A percentile compares a stretch with the other conserved stretches of the same genome.
phyloP scores from a whole-genome alignment of 2,329 filamentous ascomycete genomes.

The Botryotinia convoluta region DNA sequence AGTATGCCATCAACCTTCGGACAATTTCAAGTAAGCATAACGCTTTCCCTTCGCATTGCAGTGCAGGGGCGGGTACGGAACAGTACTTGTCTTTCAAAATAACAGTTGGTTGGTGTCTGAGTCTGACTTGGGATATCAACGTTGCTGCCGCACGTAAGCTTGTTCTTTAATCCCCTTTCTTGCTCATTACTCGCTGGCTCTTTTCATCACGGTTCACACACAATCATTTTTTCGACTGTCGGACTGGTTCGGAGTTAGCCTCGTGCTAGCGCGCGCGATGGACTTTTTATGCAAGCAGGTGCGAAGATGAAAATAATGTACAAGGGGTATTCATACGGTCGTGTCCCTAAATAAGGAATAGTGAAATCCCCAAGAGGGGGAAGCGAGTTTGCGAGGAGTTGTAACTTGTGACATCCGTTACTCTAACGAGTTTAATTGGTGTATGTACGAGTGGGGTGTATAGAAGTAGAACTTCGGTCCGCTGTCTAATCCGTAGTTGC shows the following conservation, averaged over 20 bases:
- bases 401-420: constrained; percentile 18
- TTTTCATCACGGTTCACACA: not conserved
- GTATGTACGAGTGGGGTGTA: constrained; percentile 15
- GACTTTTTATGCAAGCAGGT: constrained; percentile 15
- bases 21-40: constrained; percentile 18
- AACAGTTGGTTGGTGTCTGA: constrained; percentile 5
- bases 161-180: constrained; percentile 2
- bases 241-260: constrained; percentile 1
- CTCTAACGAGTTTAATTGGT: constrained; percentile 15
- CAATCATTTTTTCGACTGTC: not conserved
- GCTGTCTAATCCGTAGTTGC: constrained; percentile 12
- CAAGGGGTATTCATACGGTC: constrained; percentile 10
- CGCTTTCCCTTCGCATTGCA: constrained; percentile 18
- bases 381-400: constrained; percentile 14
- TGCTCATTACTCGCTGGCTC: constrained; percentile 17
- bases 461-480: constrained; percentile 14
- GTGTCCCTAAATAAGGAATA: constrained; percentile 13
- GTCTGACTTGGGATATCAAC: constrained; percentile 13
- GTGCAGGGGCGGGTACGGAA: constrained; percentile 12
- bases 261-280: constrained; percentile 19
- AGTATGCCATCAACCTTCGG: constrained; percentile 5
- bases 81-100: not conserved
- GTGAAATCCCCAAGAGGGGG: constrained; percentile 15
- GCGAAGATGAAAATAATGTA: constrained; percentile 9
- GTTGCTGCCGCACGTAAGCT: constrained; percentile 12